Evolutionary conservation across 768 basidiomycete genomes (phyloP).

Genomic region (Boletus eberwhitei): DNA sequence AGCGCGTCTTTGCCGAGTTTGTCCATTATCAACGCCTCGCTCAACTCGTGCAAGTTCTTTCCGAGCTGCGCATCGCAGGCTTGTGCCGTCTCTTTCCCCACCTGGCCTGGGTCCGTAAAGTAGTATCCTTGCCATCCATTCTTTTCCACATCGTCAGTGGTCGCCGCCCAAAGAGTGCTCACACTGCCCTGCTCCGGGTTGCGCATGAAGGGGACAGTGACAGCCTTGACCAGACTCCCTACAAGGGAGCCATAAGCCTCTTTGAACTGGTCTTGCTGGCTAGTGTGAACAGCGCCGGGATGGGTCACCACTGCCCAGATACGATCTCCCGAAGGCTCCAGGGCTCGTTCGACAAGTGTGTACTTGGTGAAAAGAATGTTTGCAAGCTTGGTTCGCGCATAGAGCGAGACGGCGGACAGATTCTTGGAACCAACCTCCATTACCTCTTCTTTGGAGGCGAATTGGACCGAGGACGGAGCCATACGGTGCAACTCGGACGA

Average conservation of each 20-base stretch:
- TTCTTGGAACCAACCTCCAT: neutral
- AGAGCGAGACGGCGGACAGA: slow-evolving; percentile 5
- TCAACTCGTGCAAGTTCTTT: slow-evolving; percentile 30
- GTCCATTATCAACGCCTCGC: slow-evolving; percentile 27
- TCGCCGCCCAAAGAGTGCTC: slow-evolving; percentile 33
- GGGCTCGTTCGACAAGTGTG: neutral
- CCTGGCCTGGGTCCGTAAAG: slow-evolving; percentile 12
- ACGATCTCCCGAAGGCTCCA: neutral
- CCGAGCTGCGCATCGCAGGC: slow-evolving; percentile 27
- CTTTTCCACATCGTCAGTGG: slow-evolving; percentile 7
- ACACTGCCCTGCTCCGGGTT: slow-evolving; percentile 24
- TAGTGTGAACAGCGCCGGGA: neutral
- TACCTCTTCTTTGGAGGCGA: neutral
- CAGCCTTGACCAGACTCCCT: slow-evolving; percentile 15
- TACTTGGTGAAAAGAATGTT: neutral
- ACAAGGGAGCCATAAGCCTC: neutral
- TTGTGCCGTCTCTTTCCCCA: slow-evolving; percentile 19
- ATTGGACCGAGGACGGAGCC: neutral
- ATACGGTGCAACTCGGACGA: slow-evolving; percentile 3
- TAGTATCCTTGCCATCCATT: slow-evolving; percentile 26
- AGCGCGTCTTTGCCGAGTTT: slow-evolving; percentile 19
- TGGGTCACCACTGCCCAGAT: neutral
- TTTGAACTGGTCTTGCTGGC: slow-evolving; percentile 2
- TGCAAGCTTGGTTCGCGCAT: slow-evolving; percentile 1
- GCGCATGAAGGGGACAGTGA: slow-evolving; percentile 27